These are phyloP conservation scores for Zygosaccharomyces rouxii DNA, from an alignment of 805 yeast species.

Conservation along the genomic window DNA sequence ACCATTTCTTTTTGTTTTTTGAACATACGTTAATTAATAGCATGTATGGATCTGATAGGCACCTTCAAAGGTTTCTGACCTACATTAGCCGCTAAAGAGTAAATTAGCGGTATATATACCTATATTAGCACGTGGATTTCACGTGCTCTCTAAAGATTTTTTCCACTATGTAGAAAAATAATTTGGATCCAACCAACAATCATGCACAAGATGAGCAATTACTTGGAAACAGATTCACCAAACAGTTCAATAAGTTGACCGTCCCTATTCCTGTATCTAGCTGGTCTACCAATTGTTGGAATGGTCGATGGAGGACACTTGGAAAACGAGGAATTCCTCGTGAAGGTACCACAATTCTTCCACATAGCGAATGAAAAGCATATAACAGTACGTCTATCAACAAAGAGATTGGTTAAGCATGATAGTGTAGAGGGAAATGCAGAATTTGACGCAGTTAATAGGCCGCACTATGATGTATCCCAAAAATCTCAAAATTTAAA, in stretches of 20 bases:
- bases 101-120: no score
- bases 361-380: slow-evolving; percentile 26
- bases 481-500: slow-evolving; percentile 17
- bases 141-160: background rate
- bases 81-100: no score
- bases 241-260: background rate
- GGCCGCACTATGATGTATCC: slow-evolving; percentile 33
- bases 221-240: background rate
- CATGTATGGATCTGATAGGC: no score
- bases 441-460: slow-evolving; percentile 47
- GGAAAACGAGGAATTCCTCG: slow-evolving; percentile 21
- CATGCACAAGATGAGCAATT: background rate
- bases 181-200: background rate
- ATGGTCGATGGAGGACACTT: slow-evolving; percentile 14
- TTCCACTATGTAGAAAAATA: background rate
- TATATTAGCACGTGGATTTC: no score
- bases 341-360: slow-evolving; percentile 24
- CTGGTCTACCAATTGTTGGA: background rate
- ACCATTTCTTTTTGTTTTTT: slow-evolving; percentile 10
- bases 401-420: slow-evolving; percentile 29
- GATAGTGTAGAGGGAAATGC: slow-evolving; percentile 38
- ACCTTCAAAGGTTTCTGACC: no score
- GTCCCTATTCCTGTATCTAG: background rate
- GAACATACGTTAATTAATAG: no score
- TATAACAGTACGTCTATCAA: slow-evolving; percentile 26